Evolutionary conservation across 129 eudicot species (phyloP).

Genomic region (Dittrichia graveolens): DNA sequence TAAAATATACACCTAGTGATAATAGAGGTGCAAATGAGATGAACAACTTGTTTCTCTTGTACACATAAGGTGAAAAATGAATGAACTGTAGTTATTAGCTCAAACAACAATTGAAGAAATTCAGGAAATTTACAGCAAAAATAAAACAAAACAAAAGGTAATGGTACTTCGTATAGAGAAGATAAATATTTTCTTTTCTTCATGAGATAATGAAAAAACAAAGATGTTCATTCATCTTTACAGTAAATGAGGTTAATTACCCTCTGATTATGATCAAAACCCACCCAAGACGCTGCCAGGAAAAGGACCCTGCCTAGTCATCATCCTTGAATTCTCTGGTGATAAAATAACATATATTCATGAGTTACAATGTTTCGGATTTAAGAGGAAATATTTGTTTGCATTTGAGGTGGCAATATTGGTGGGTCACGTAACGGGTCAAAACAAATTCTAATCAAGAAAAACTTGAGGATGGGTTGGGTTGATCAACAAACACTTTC

Average conservation of each 20-base stretch:
- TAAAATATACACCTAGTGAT: neutral
- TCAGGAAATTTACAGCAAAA: constrained; percentile 22
- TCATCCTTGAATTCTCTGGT: constrained; percentile 98
- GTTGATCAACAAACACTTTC: too few species aligned
- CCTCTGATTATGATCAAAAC: constrained; percentile 22
- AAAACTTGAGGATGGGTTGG: too few species aligned
- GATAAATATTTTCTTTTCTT: constrained; percentile 1
- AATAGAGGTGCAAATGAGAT: constrained; percentile 1
- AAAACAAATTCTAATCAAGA: too few species aligned
- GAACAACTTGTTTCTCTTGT: constrained; percentile 13
- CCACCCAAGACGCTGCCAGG: constrained; percentile 20
- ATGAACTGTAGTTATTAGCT: constrained; percentile 21
- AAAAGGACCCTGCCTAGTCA: constrained; percentile 45
- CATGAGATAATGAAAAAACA: constrained; percentile 25
- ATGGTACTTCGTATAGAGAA: constrained; percentile 6
- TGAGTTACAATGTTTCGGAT: neutral
- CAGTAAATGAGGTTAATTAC: constrained; percentile 35
- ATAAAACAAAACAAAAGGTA: neutral
- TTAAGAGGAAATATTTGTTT: neutral
- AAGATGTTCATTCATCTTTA: constrained; percentile 40
- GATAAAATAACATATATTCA: constrained; percentile 23
- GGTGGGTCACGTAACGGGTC: too few species aligned
- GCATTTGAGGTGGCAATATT: too few species aligned
- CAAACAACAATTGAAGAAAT: constrained; percentile 20
- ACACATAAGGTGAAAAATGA: constrained; percentile 18